Conservation (phyloP, 1,139 yeast species). For the Candida smagusa region DNA sequence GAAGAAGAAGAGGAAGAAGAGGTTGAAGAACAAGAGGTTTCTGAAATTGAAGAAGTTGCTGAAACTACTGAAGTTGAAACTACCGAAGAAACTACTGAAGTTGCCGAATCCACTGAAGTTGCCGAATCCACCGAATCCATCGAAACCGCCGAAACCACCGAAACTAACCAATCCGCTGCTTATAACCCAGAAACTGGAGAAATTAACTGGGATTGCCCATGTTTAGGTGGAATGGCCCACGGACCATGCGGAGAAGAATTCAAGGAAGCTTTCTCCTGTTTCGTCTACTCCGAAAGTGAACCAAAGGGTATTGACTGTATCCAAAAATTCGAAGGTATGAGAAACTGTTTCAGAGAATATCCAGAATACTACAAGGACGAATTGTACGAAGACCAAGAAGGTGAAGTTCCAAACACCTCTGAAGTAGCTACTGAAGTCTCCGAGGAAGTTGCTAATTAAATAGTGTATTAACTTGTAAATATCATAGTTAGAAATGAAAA, state of each 20-base stretch:
- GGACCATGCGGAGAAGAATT: slow-evolving; percentile 99
- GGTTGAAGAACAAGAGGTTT: slow-evolving; percentile 12
- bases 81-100: slow-evolving; percentile 11
- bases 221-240: slow-evolving; percentile 98
- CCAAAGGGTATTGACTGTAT: slow-evolving; percentile 98
- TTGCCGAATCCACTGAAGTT: slow-evolving; percentile 15
- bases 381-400: slow-evolving; percentile 69
- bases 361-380: slow-evolving; percentile 96
- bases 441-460: neutral
- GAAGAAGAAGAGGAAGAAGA: slow-evolving; percentile 11
- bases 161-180: slow-evolving; percentile 60
- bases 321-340: slow-evolving; percentile 89
- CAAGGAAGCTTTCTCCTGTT: slow-evolving; percentile 94
- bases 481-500: neutral
- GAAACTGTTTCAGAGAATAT: slow-evolving; percentile 86
- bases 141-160: slow-evolving; percentile 7
- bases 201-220: slow-evolving; percentile 99
- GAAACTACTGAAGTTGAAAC: slow-evolving; percentile 8
- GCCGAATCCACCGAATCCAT: neutral
- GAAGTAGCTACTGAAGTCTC: slow-evolving; percentile 1
- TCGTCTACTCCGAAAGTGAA: slow-evolving; percentile 90
- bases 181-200: slow-evolving; percentile 97
- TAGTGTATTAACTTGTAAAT: slow-evolving; percentile 1
- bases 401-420: slow-evolving; percentile 12
- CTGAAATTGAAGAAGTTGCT: slow-evolving; percentile 22